Conservation (phyloP, 805 yeast genomes). For the Nakazawaea holstii region DNA sequence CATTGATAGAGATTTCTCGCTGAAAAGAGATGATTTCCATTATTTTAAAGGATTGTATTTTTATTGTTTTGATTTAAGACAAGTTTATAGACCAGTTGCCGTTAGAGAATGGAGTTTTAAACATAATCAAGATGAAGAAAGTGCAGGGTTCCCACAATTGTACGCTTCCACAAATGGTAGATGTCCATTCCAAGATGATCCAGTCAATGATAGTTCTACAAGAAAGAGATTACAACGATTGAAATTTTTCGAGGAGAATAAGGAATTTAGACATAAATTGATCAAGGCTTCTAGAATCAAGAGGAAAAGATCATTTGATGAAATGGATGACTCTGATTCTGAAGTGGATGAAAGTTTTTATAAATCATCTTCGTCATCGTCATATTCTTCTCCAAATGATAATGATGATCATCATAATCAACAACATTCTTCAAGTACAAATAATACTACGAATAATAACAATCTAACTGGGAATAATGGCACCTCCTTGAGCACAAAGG, state of each 20-base stretch:
- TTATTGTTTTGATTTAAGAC: constrained; percentile 75
- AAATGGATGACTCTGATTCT: constrained; percentile 5
- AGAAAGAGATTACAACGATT: constrained; percentile 22
- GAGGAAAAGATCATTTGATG: constrained; percentile 12
- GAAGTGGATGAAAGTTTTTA: constrained; percentile 10
- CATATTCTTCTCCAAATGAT: constrained; percentile 1
- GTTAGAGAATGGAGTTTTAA: constrained; percentile 69
- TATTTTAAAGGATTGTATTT: constrained; percentile 73
- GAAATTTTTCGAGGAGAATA: constrained; percentile 25
- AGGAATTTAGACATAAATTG: constrained; percentile 24
- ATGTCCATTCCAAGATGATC: constrained; percentile 69
- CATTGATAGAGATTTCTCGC: constrained; percentile 81
- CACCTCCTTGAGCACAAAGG: background rate
- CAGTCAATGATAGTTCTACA: constrained; percentile 18
- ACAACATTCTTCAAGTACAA: background rate
- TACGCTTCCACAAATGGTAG: constrained; percentile 64
- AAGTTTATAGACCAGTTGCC: constrained; percentile 74
- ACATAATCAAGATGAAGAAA: constrained; percentile 28
- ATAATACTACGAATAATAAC: background rate
- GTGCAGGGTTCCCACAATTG: constrained; percentile 49
- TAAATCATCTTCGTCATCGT: constrained; percentile 3
- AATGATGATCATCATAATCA: background rate
- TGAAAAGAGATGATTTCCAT: constrained; percentile 77
- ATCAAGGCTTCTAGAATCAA: constrained; percentile 19
- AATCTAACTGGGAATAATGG: background rate